Percentiles rank a stretch among this genome's conserved stretches.
Evolutionary conservation across 2,329 filamentous ascomycete genomes (phyloP).

Genomic region (Zymoseptoria tritici): DNA sequence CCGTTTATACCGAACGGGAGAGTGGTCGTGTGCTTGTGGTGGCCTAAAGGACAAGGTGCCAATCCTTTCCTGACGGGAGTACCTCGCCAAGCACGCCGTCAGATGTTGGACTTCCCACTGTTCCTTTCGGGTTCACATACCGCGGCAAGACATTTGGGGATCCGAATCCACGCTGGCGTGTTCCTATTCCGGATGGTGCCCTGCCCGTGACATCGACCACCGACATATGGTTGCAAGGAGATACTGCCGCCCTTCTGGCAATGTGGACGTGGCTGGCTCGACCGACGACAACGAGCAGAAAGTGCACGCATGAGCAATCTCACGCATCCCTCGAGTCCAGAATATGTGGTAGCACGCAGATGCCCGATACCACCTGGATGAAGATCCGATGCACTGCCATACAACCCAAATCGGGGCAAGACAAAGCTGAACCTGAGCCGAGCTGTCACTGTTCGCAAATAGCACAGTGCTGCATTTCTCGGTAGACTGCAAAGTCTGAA

Average conservation of each 20-base stretch:
- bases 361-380: background rate
- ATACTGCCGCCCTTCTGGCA: background rate
- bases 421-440: background rate
- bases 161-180: background rate
- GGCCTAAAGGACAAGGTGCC: background rate
- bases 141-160: background rate
- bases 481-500: background rate
- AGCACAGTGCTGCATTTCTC: background rate
- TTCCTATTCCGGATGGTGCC: background rate
- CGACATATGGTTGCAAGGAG: background rate
- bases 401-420: background rate
- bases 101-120: background rate
- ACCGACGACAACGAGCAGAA: background rate
- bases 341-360: background rate
- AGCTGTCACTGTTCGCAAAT: background rate
- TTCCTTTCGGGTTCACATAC: background rate
- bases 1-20: background rate
- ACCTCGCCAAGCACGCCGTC: background rate
- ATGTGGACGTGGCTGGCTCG: background rate
- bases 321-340: background rate
- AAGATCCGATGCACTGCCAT: background rate
- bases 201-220: background rate
- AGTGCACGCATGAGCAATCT: background rate
- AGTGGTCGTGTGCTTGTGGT: background rate
- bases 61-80: background rate